phyloP scores from a whole-genome alignment of 2,329 filamentous ascomycete species.

The Hypoxylon sp. region DNA sequence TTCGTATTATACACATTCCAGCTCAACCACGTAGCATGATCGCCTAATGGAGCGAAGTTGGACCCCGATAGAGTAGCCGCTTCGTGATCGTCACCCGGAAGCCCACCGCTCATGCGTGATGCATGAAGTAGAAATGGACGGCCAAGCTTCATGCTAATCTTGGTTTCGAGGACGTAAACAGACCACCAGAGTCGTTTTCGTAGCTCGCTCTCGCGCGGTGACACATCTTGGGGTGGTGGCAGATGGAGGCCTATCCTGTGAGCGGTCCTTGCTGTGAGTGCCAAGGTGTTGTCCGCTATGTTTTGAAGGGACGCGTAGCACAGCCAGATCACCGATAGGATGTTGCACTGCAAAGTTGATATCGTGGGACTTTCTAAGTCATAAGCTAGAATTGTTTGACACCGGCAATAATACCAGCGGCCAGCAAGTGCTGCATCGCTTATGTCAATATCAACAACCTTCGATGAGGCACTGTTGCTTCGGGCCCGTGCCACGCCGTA shows the following conservation, averaged over 20 bases:
- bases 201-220: constrained; percentile 27
- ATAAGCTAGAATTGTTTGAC: constrained; percentile 55
- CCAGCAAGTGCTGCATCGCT: constrained; percentile 57
- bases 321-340: constrained; percentile 59
- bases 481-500: constrained; percentile 52
- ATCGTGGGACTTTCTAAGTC: constrained; percentile 61
- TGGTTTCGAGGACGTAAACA: constrained; percentile 60
- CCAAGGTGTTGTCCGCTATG: constrained; percentile 56
- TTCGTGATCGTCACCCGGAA: constrained; percentile 53
- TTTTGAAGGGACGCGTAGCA: constrained; percentile 61
- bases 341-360: constrained; percentile 60
- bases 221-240: constrained; percentile 57
- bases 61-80: constrained; percentile 46
- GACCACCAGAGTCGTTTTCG: constrained; percentile 65
- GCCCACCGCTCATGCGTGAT: constrained; percentile 49
- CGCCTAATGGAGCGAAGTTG: constrained; percentile 47
- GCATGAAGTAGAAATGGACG: constrained; percentile 54
- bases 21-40: constrained; percentile 54
- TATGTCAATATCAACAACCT: constrained; percentile 20
- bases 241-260: constrained; percentile 61
- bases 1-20: constrained; percentile 52
- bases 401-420: constrained; percentile 59
- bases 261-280: constrained; percentile 57
- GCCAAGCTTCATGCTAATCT: constrained; percentile 59
- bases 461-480: constrained; percentile 9